Conservation (phyloP, 495 filamentous ascomycete genomes). For the Cryomyces antarcticus region DNA sequence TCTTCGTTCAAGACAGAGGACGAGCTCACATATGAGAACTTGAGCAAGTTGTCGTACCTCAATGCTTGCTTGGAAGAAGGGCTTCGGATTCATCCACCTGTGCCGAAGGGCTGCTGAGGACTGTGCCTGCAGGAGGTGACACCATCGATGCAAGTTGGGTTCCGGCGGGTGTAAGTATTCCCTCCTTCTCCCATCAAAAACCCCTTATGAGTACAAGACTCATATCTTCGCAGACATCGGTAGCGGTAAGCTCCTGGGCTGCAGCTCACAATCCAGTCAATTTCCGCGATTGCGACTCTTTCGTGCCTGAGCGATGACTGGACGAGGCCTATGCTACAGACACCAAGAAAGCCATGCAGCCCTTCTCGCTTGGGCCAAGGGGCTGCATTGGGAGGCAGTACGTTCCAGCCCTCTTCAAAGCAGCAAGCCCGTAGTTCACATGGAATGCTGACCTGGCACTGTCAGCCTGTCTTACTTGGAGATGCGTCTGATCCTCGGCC, state of each 20-base stretch:
- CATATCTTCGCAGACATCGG: background rate
- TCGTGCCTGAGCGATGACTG: background rate
- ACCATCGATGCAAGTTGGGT: background rate
- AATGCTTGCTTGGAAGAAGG: constrained; percentile 30
- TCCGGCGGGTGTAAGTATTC: background rate
- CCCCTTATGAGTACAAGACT: background rate
- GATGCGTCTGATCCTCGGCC: constrained; percentile 12
- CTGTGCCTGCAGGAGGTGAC: constrained; percentile 17
- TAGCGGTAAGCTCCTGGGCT: constrained; percentile 3
- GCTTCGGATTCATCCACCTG: constrained; percentile 31
- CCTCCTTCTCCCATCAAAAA: background rate
- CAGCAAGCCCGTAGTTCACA: background rate
- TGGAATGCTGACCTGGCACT: background rate
- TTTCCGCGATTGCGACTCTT: constrained; percentile 5
- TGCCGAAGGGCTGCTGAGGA: constrained; percentile 25
- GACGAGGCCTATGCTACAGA: constrained; percentile 6
- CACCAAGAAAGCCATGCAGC: constrained; percentile 10
- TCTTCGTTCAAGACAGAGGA: constrained; percentile 5
- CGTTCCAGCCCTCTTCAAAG: background rate
- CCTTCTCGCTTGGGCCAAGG: constrained; percentile 14
- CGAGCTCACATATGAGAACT: constrained; percentile 14
- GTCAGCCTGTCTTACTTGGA: constrained; percentile 11
- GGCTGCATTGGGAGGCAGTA: constrained; percentile 12
- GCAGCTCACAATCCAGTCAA: constrained; percentile 9
- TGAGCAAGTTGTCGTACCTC: constrained; percentile 21